A percentile compares a stretch with the other conserved stretches of the same genome.
phyloP scores from a whole-genome alignment of 1,284 basidiomycete genomes.

The Phellopilus nigrolimitatus region DNA sequence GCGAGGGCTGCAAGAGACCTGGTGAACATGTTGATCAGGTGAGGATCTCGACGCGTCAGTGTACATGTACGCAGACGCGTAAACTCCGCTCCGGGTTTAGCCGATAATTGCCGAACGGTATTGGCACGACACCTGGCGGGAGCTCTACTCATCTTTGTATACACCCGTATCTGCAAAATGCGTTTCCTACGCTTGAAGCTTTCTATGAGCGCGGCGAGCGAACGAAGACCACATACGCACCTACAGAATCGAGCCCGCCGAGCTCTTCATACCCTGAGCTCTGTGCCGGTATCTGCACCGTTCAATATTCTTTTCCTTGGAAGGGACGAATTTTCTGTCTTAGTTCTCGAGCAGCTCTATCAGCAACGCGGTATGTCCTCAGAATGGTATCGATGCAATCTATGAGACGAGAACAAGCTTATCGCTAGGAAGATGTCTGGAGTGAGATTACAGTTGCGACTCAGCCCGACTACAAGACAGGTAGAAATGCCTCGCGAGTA shows the following conservation, averaged over 20 bases:
- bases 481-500: constrained; percentile 44
- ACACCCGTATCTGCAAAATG: too few species aligned
- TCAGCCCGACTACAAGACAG: constrained; percentile 51
- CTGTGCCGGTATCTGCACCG: constrained; percentile 13
- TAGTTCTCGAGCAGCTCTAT: constrained; percentile 50
- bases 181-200: neutral
- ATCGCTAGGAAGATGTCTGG: constrained; percentile 54
- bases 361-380: constrained; percentile 40
- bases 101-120: too few species aligned
- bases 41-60: too few species aligned
- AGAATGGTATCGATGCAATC: constrained; percentile 14
- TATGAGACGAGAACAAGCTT: constrained; percentile 6
- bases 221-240: too few species aligned
- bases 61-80: too few species aligned
- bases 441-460: constrained; percentile 53
- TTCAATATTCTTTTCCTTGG: constrained; percentile 66
- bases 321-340: constrained; percentile 69
- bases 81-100: too few species aligned
- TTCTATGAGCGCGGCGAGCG: neutral
- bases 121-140: too few species aligned
- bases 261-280: neutral
- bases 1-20: constrained; percentile 35
- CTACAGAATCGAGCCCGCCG: neutral
- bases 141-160: too few species aligned
- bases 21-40: constrained; percentile 13